Percentiles rank a stretch among this genome's conserved stretches.
Conservation (phyloP, 2,329 filamentous ascomycete genomes). For the Cercospora zeae-maydis region DNA sequence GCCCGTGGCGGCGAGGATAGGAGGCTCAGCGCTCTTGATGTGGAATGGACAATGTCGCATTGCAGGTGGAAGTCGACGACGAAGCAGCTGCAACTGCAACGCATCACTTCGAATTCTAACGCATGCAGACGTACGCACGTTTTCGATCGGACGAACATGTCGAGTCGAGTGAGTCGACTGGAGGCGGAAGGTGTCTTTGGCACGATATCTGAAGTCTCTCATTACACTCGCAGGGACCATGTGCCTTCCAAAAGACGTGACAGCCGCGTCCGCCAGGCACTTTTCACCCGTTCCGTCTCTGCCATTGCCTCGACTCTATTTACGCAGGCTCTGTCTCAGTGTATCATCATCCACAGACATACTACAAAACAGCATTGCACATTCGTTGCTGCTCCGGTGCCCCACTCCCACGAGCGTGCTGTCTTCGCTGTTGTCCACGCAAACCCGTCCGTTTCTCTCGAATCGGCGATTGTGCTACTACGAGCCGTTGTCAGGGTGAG, state of each 20-base stretch:
- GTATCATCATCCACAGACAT: background rate
- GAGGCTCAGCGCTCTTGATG: background rate
- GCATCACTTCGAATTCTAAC: too few relatives aligned
- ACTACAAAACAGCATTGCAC: background rate
- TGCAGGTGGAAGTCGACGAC: background rate
- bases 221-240: background rate
- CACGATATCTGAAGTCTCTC: background rate
- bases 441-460: background rate
- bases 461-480: conserved; percentile 1
- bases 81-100: too few relatives aligned
- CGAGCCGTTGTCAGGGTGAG: background rate
- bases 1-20: too few relatives aligned
- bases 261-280: background rate
- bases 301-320: background rate
- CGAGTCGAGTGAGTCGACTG: background rate
- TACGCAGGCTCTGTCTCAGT: background rate
- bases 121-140: background rate
- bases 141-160: background rate
- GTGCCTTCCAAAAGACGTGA: background rate
- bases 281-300: background rate
- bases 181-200: background rate
- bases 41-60: background rate
- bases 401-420: conserved; percentile 7
- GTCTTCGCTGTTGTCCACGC: conserved; percentile 3
- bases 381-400: background rate